Conservation (phyloP, 176 grass and related monocot genomes). For the Miscanthus lutarioriparius region DNA sequence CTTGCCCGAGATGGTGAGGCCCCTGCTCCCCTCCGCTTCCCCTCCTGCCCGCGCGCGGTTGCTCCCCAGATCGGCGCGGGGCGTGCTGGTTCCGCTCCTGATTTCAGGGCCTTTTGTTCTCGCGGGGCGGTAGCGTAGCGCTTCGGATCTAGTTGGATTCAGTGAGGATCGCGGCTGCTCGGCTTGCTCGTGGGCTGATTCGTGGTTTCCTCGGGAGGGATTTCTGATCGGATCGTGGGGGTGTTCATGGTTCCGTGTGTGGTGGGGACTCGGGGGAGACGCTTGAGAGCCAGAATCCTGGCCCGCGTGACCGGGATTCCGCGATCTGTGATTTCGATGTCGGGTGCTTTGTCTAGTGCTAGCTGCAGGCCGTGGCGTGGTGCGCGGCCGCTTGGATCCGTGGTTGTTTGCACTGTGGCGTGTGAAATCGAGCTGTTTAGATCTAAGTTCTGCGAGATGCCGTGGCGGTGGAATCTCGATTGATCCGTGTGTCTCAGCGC, state of each 20-base stretch:
- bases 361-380: background rate
- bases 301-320: background rate
- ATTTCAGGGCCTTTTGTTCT: background rate
- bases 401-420: too few species aligned
- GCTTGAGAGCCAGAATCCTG: background rate
- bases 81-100: background rate
- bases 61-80: constrained; percentile 4
- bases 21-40: background rate
- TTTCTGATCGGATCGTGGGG: background rate
- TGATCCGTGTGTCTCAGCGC: constrained; percentile 21
- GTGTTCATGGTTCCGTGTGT: background rate
- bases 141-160: constrained; percentile 31
- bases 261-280: background rate
- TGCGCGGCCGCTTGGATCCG: background rate
- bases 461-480: background rate
- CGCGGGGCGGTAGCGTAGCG: background rate
- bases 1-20: constrained; percentile 46
- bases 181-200: background rate
- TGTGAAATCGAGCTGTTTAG: background rate
- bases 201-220: background rate
- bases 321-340: background rate
- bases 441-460: background rate
- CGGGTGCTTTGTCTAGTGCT: background rate
- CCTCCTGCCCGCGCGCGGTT: background rate
- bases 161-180: background rate